Percentiles rank a stretch among this genome's conserved stretches.
Conservation (phyloP, 805 yeast species). For the Blastobotrys muscicola region DNA sequence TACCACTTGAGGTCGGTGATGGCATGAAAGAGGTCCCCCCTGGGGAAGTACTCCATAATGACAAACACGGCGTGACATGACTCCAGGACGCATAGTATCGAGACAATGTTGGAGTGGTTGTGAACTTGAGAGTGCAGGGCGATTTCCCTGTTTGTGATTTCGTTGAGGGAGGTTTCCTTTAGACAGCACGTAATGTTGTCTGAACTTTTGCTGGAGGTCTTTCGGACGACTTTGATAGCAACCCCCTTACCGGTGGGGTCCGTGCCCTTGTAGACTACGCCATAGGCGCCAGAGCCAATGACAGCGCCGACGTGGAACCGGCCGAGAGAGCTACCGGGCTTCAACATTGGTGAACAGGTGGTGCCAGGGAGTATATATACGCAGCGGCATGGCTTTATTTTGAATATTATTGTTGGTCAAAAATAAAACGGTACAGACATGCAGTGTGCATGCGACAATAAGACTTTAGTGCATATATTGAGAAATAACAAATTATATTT, state of each 20-base stretch:
- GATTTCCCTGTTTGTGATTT: slow-evolving; percentile 42
- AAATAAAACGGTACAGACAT: too few relatives aligned
- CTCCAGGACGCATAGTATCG: slow-evolving; percentile 65
- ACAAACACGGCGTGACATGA: slow-evolving; percentile 44
- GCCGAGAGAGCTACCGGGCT: not conserved
- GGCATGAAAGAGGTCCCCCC: slow-evolving; percentile 72
- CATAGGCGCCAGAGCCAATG: slow-evolving; percentile 81
- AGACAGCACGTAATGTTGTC: not conserved
- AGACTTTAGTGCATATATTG: too few relatives aligned
- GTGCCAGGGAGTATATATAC: not conserved
- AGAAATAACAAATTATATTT: too few relatives aligned
- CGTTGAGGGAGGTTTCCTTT: slow-evolving; percentile 5
- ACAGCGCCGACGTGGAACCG: slow-evolving; percentile 1
- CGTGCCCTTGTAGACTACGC: slow-evolving; percentile 62
- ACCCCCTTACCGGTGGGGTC: slow-evolving; percentile 43
- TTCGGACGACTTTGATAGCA: slow-evolving; percentile 54
- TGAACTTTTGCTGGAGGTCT: slow-evolving; percentile 1
- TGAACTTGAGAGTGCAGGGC: slow-evolving; percentile 66
- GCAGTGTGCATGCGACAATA: too few relatives aligned
- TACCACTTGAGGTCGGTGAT: slow-evolving; percentile 53
- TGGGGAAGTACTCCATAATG: slow-evolving; percentile 74
- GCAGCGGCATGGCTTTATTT: too few relatives aligned
- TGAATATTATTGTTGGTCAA: too few relatives aligned
- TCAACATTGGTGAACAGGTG: not conserved
- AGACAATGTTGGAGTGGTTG: slow-evolving; percentile 62